A percentile compares a stretch with the other conserved stretches of the same genome.
These are phyloP conservation scores for Candida cerambycidarum DNA, from an alignment of 805 yeast species.

Conservation along the genomic window DNA sequence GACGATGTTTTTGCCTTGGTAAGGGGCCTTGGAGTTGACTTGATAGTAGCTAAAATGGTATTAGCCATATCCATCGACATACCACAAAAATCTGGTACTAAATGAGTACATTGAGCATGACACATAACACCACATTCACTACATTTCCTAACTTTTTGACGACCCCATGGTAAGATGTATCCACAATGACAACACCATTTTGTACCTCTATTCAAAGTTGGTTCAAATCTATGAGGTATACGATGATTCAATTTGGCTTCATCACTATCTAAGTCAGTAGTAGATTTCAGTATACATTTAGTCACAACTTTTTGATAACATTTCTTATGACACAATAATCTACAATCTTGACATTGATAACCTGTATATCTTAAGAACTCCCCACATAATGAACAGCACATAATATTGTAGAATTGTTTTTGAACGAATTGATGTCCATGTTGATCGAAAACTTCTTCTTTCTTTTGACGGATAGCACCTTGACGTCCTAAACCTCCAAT, in stretches of 20 bases:
- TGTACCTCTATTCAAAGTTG: constrained; percentile 89
- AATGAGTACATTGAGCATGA: constrained; percentile 86
- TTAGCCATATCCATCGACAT: constrained; percentile 98
- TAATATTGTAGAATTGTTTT: constrained; percentile 90
- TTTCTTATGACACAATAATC: constrained; percentile 75
- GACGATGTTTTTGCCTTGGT: constrained; percentile 8
- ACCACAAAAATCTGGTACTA: constrained; percentile 98
- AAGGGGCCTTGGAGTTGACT: constrained; percentile 51
- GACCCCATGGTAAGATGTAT: constrained; percentile 91
- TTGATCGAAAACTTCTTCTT: constrained; percentile 86
- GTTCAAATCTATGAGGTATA: constrained; percentile 95
- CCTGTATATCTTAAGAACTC: constrained; percentile 90
- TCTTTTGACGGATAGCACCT: constrained; percentile 95
- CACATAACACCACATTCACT: constrained; percentile 93
- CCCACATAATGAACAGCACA: constrained; percentile 97
- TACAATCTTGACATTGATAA: constrained; percentile 82
- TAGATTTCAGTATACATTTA: constrained; percentile 77
- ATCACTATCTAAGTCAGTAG: constrained; percentile 62
- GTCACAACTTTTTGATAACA: constrained; percentile 80
- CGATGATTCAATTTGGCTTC: constrained; percentile 88
- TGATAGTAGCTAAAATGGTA: constrained; percentile 79
- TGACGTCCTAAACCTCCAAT: constrained; percentile 69
- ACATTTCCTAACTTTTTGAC: constrained; percentile 89
- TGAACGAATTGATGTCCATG: constrained; percentile 97
- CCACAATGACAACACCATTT: constrained; percentile 99